These are phyloP conservation scores for Delonix regia DNA, from an alignment of 306 rosid genomes.

Conservation along the genomic window DNA sequence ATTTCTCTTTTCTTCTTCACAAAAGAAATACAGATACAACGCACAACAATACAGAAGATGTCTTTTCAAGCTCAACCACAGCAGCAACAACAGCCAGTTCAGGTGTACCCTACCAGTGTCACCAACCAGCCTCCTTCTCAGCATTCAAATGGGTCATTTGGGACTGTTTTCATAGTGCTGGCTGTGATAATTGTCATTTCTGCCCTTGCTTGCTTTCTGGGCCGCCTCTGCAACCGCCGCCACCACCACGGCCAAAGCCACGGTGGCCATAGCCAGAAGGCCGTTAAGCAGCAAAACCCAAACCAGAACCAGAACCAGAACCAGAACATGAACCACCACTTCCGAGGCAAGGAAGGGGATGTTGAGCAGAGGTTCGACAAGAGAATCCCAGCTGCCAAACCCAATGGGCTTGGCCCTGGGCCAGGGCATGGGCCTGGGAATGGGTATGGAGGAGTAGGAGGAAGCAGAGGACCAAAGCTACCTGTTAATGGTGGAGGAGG, in stretches of 20 bases:
- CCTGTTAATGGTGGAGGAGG: background rate
- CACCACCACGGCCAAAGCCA: background rate
- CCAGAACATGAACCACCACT: conserved; percentile 29
- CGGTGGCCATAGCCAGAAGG: conserved; percentile 39
- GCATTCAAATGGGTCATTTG: conserved; percentile 85
- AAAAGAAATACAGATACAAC: background rate
- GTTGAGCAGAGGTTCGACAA: conserved; percentile 65
- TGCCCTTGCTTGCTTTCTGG: conserved; percentile 72
- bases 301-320: background rate
- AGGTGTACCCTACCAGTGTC: conserved; percentile 67
- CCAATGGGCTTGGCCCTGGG: conserved; percentile 13
- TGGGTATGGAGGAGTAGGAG: conserved; percentile 31
- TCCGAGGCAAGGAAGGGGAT: conserved; percentile 53
- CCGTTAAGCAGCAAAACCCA: conserved; percentile 35
- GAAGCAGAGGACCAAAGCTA: background rate
- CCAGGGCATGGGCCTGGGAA: background rate
- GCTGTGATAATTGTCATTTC: conserved; percentile 75
- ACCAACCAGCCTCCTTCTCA: conserved; percentile 54
- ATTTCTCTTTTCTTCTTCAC: background rate
- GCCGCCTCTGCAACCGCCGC: conserved; percentile 71
- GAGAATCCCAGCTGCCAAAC: conserved; percentile 43
- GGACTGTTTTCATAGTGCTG: conserved; percentile 82
- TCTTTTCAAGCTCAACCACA: conserved; percentile 59
- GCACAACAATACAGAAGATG: conserved; percentile 49
- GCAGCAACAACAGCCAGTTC: conserved; percentile 35